phyloP scores from a whole-genome alignment of 768 basidiomycete species.

The Filobasidium wieringae region DNA sequence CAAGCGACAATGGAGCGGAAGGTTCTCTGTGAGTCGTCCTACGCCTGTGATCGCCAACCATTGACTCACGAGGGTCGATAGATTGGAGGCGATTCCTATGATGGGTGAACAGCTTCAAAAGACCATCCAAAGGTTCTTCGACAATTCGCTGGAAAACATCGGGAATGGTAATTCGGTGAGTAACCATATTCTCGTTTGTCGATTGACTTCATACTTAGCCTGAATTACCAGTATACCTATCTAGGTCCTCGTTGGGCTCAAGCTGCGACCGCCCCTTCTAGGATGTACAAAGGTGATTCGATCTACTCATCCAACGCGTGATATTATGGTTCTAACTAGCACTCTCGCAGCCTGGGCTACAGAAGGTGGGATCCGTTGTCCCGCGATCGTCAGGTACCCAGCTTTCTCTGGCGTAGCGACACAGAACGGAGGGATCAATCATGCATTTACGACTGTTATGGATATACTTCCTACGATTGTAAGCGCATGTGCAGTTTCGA shows the following conservation, averaged over 20 bases:
- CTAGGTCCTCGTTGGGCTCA: constrained; percentile 32
- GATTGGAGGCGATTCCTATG: constrained; percentile 24
- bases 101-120: constrained; percentile 18
- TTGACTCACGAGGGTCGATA: neutral
- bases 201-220: neutral
- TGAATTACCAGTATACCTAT: constrained; percentile 20
- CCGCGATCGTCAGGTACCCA: constrained; percentile 26
- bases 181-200: neutral
- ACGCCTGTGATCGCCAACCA: neutral
- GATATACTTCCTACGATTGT: constrained; percentile 31
- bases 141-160: constrained; percentile 26
- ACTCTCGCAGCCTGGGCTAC: constrained; percentile 18
- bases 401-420: neutral
- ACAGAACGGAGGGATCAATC: constrained; percentile 5
- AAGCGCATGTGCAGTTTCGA: neutral
- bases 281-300: constrained; percentile 27
- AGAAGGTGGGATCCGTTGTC: constrained; percentile 28
- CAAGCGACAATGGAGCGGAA: constrained; percentile 33
- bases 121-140: constrained; percentile 18
- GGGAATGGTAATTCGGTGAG: constrained; percentile 28
- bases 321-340: neutral
- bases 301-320: neutral
- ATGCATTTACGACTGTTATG: constrained; percentile 34
- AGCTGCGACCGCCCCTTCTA: constrained; percentile 29
- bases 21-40: constrained; percentile 20